These are phyloP conservation scores for Hyphopichia fennica DNA, from an alignment of 1,139 yeast genomes.

Conservation along the genomic window DNA sequence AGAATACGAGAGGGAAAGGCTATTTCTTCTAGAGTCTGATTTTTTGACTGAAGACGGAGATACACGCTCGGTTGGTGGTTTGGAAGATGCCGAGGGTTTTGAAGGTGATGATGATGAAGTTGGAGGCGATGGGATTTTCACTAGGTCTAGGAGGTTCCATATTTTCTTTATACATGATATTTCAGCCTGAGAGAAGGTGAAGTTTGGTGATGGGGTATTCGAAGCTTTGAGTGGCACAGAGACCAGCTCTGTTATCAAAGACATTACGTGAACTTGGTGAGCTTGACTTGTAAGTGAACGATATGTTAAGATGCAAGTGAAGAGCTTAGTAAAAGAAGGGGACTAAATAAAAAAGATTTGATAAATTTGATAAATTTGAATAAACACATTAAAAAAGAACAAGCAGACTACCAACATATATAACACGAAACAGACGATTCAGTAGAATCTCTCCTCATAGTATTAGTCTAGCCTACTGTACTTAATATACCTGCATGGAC, in stretches of 20 bases:
- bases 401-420: too few relatives aligned
- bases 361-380: too few relatives aligned
- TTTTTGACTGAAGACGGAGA: too few relatives aligned
- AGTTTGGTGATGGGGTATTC: conserved; percentile 2
- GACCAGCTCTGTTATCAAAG: conserved; percentile 3
- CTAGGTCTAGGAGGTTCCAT: conserved; percentile 14
- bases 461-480: too few relatives aligned
- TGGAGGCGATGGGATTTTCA: background rate
- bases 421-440: too few relatives aligned
- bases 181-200: conserved; percentile 14
- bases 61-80: background rate
- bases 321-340: too few relatives aligned
- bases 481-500: too few relatives aligned
- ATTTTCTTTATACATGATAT: conserved; percentile 12
- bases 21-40: conserved; percentile 1
- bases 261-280: background rate
- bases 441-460: too few relatives aligned
- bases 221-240: background rate
- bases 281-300: too few relatives aligned
- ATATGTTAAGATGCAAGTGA: too few relatives aligned
- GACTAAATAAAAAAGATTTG: too few relatives aligned
- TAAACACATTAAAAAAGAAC: too few relatives aligned
- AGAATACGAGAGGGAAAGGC: background rate
- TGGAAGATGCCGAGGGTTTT: background rate
- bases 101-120: background rate